phyloP scores from a whole-genome alignment of 2,329 filamentous ascomycete species.

The Onygenales sp. region DNA sequence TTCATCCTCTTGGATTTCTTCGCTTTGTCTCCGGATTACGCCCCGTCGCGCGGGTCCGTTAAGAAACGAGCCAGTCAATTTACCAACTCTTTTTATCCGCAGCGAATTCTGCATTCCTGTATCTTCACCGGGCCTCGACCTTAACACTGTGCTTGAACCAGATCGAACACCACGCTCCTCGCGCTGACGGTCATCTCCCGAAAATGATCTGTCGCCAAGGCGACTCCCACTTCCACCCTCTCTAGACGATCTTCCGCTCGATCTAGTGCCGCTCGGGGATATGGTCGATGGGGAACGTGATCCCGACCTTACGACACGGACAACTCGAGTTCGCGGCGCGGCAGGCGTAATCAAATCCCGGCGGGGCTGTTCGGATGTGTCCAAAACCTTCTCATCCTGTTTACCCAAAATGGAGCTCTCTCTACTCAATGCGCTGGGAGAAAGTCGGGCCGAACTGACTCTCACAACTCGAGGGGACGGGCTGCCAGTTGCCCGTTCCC shows the following conservation, averaged over 20 bases:
- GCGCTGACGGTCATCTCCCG: conserved; percentile 23
- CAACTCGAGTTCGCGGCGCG: conserved; percentile 34
- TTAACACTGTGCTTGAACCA: conserved; percentile 28
- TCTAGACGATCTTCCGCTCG: conserved; percentile 19
- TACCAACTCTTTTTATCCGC: conserved; percentile 66
- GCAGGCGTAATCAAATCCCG: conserved; percentile 38
- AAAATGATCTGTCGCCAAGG: conserved; percentile 21
- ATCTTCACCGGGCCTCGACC: conserved; percentile 50
- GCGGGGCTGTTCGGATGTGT: conserved; percentile 5
- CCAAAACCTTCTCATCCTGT: conserved; percentile 20
- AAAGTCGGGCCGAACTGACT: conserved; percentile 21
- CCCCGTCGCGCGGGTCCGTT: conserved; percentile 72
- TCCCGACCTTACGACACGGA: conserved; percentile 32
- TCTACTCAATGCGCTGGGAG: conserved; percentile 21
- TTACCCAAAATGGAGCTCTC: conserved; percentile 31
- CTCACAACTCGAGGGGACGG: conserved; percentile 34
- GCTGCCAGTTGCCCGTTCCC: conserved; percentile 30
- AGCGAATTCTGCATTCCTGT: conserved; percentile 61
- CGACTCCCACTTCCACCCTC: conserved; percentile 18
- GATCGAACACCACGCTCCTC: conserved; percentile 25
- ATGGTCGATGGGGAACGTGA: conserved; percentile 31
- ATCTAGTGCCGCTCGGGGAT: conserved; percentile 27
- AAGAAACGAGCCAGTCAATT: conserved; percentile 65
- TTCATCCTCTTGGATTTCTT: conserved; percentile 47
- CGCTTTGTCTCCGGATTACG: conserved; percentile 50